Percentiles rank a stretch among this genome's conserved stretches.
Conservation (phyloP, 495 filamentous ascomycete species). For the Cryomyces minteri region DNA sequence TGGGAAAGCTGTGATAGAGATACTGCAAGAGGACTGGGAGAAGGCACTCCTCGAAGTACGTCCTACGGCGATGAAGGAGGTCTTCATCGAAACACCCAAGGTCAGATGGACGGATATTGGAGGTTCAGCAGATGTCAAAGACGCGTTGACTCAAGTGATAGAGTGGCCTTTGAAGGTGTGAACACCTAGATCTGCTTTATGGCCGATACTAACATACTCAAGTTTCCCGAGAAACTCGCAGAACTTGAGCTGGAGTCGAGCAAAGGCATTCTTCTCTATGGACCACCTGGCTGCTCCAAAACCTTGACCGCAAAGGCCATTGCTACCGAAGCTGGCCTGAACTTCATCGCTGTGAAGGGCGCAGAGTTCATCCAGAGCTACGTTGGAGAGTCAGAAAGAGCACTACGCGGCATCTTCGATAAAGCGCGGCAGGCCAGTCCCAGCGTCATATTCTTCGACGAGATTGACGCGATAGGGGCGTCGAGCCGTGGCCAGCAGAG, state of each 20-base stretch:
- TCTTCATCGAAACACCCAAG: constrained; percentile 74
- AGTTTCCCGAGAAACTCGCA: constrained; percentile 41
- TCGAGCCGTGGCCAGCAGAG: constrained; percentile 26
- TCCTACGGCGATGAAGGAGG: constrained; percentile 78
- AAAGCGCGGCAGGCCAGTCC: constrained; percentile 74
- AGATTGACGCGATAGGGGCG: constrained; percentile 86
- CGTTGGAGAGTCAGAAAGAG: constrained; percentile 87
- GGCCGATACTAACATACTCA: constrained; percentile 1
- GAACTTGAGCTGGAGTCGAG: constrained; percentile 44
- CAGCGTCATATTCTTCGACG: constrained; percentile 95
- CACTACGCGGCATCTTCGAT: constrained; percentile 71
- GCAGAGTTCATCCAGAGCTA: constrained; percentile 94
- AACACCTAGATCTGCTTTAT: neutral
- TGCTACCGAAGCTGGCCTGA: constrained; percentile 78
- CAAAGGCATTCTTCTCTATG: constrained; percentile 81
- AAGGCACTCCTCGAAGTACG: constrained; percentile 37
- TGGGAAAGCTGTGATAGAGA: no score
- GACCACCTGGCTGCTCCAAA: constrained; percentile 91
- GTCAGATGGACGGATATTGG: constrained; percentile 83
- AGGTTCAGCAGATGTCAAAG: constrained; percentile 67
- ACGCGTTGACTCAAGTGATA: constrained; percentile 41
- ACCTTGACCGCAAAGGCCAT: constrained; percentile 85
- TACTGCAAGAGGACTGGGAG: constrained; percentile 29
- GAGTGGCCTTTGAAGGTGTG: constrained; percentile 47
- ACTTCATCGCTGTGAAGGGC: constrained; percentile 94